These are phyloP conservation scores for Sclerotinia sclerotiorum DNA, from an alignment of 2,329 filamentous ascomycete genomes.

Conservation along the genomic window DNA sequence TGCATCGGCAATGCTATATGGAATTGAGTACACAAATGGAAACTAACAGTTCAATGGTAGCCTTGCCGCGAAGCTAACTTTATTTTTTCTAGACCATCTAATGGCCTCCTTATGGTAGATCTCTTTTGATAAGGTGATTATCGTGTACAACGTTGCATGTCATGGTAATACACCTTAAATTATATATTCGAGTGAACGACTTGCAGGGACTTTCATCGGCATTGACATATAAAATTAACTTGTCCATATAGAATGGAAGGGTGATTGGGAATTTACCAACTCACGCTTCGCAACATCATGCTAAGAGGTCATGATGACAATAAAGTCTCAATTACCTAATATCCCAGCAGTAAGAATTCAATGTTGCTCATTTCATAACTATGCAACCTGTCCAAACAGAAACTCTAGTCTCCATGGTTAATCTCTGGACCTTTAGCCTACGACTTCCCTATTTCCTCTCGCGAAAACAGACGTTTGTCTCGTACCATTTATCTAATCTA, in stretches of 20 bases:
- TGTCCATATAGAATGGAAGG: neutral
- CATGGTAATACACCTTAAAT: constrained; percentile 2
- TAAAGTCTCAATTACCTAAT: neutral
- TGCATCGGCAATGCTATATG: neutral
- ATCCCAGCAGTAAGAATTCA: too few species aligned
- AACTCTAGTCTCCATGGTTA: neutral
- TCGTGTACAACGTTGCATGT: neutral
- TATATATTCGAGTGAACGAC: neutral
- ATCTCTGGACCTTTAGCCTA: neutral
- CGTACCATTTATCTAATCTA: neutral
- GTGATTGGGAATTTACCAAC: neutral
- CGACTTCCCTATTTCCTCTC: too few species aligned
- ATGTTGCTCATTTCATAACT: neutral
- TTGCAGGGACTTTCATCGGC: neutral
- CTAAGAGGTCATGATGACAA: constrained; percentile 5
- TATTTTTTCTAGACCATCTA: neutral
- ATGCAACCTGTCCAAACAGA: neutral
- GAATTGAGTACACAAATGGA: too few species aligned
- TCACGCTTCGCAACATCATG: neutral
- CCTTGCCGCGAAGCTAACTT: neutral
- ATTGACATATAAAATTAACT: neutral
- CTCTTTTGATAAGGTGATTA: neutral
- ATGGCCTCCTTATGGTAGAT: neutral
- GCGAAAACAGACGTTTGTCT: neutral
- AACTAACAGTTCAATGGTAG: neutral